These are phyloP conservation scores for Hypoxylon perforatum DNA, from an alignment of 495 filamentous ascomycete species.

Conservation along the genomic window DNA sequence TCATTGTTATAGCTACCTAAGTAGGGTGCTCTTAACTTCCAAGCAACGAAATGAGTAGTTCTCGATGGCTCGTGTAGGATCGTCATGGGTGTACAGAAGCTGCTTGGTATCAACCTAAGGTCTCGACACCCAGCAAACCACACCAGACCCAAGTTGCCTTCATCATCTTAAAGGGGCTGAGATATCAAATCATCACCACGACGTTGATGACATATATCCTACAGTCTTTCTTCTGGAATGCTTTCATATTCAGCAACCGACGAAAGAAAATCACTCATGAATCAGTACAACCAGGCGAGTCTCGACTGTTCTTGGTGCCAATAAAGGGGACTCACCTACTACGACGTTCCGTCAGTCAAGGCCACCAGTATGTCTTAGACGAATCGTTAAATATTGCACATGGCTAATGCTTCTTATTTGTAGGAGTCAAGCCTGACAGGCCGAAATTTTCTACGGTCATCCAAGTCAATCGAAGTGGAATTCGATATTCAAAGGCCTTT, in stretches of 20 bases:
- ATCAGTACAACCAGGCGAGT: conserved; percentile 5
- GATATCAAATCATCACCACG: background rate
- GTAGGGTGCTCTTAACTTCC: no score
- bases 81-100: no score
- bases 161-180: background rate
- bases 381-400: background rate
- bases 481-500: background rate
- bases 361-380: background rate
- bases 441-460: background rate
- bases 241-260: background rate
- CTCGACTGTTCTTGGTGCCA: conserved; percentile 3
- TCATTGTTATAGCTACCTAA: no score
- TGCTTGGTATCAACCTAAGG: background rate
- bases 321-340: background rate
- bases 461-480: background rate
- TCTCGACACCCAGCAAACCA: background rate
- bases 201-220: conserved; percentile 1
- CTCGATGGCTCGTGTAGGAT: no score
- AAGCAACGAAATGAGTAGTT: no score
- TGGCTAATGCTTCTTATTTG: conserved; percentile 2
- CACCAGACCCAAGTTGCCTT: background rate
- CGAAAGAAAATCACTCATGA: background rate
- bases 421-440: background rate
- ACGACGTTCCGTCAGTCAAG: conserved; percentile 1
- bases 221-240: background rate